These are phyloP conservation scores for Sclerotinia borealis DNA, from an alignment of 2,329 filamentous ascomycete species.

Conservation along the genomic window DNA sequence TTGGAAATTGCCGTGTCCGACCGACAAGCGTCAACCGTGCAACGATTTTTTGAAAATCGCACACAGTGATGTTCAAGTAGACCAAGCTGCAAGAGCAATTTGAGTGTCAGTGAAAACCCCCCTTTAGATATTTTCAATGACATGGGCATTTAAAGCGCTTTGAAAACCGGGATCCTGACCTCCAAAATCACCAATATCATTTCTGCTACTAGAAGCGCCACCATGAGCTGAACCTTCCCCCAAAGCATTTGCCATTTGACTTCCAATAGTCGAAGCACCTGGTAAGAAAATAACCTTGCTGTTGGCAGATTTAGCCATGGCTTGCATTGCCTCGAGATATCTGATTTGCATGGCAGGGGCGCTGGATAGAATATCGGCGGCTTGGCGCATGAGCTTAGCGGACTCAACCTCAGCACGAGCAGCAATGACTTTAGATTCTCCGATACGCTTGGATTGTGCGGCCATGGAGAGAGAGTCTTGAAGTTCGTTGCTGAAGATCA, in stretches of 20 bases:
- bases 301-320: constrained; percentile 93
- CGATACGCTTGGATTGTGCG: constrained; percentile 95
- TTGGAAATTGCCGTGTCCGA: background rate
- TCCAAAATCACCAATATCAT: constrained; percentile 43
- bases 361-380: constrained; percentile 85
- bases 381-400: constrained; percentile 88
- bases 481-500: constrained; percentile 91
- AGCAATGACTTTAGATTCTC: constrained; percentile 96
- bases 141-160: constrained; percentile 70
- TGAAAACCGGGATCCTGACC: constrained; percentile 60
- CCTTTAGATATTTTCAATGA: constrained; percentile 76
- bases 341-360: constrained; percentile 97
- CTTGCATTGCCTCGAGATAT: constrained; percentile 97
- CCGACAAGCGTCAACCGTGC: background rate
- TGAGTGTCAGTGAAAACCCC: constrained; percentile 21
- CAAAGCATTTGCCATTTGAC: constrained; percentile 45
- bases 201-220: constrained; percentile 36
- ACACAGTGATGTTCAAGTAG: constrained; percentile 19
- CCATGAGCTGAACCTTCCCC: constrained; percentile 51
- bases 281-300: constrained; percentile 83
- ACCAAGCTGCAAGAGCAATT: constrained; percentile 28
- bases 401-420: constrained; percentile 95
- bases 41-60: background rate
- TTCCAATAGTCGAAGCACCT: constrained; percentile 51
- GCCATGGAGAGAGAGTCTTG: constrained; percentile 98